Percentiles rank a stretch among this genome's conserved stretches.
phyloP scores from a whole-genome alignment of 2,329 filamentous ascomycete genomes.

The Calonectria pteridis region DNA sequence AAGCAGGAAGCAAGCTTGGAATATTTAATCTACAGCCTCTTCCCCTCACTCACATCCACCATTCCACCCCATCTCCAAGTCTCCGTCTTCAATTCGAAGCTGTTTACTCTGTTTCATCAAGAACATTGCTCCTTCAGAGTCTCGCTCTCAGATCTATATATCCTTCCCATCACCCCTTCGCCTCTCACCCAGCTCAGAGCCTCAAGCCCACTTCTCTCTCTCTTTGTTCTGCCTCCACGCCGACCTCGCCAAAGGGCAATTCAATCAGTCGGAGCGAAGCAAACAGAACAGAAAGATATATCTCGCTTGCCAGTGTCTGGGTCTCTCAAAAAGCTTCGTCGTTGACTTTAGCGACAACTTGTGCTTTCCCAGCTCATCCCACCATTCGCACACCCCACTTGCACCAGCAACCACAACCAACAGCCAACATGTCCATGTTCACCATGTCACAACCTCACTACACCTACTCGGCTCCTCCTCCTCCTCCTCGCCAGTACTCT shows the following conservation, averaged over 20 bases:
- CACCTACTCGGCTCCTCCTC: slow-evolving; percentile 47
- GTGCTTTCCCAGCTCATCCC: slow-evolving; percentile 17
- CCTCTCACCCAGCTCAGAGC: not conserved
- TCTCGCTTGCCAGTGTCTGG: slow-evolving; percentile 27
- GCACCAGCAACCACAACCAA: slow-evolving; percentile 1
- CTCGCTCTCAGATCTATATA: slow-evolving; percentile 12
- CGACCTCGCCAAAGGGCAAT: not conserved
- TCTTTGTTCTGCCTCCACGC: slow-evolving; percentile 12
- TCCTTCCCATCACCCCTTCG: not conserved
- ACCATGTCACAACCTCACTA: slow-evolving; percentile 51
- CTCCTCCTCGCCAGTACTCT: slow-evolving; percentile 76
- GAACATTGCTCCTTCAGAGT: slow-evolving; percentile 16
- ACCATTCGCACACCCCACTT: slow-evolving; percentile 18
- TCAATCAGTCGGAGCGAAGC: slow-evolving; percentile 8
- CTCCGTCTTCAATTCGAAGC: slow-evolving; percentile 29
- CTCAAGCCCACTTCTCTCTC: slow-evolving; percentile 6
- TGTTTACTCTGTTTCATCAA: slow-evolving; percentile 17
- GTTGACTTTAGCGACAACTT: slow-evolving; percentile 29
- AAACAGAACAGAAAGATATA: slow-evolving; percentile 18
- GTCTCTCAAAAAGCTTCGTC: slow-evolving; percentile 32
- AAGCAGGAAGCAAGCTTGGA: slow-evolving; percentile 29
- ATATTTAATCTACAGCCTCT: slow-evolving; percentile 50
- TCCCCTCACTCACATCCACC: slow-evolving; percentile 41
- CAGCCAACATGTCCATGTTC: slow-evolving; percentile 51
- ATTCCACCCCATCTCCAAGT: slow-evolving; percentile 40